Conservation (phyloP, 768 basidiomycete genomes). For the Russula earlei region DNA sequence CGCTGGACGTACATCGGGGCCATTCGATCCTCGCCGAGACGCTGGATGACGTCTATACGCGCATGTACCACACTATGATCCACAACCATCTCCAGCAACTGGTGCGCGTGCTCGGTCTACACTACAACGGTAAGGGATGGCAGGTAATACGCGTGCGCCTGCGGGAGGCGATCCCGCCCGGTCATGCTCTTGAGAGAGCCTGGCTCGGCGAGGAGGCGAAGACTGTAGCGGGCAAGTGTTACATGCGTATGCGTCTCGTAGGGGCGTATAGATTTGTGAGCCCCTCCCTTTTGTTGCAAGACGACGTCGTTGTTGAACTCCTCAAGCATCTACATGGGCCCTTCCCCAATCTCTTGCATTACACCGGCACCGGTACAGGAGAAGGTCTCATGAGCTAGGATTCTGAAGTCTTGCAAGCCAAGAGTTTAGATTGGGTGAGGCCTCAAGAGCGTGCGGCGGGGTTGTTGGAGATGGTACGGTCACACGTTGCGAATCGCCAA, state of each 20-base stretch:
- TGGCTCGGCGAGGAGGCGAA: conserved; percentile 42
- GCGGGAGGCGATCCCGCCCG: conserved; percentile 34
- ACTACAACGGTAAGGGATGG: conserved; percentile 49
- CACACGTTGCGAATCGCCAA: too few species aligned
- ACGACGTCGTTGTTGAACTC: neutral
- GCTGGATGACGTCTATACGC: conserved; percentile 45
- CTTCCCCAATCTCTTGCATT: conserved; percentile 48
- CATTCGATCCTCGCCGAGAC: conserved; percentile 36
- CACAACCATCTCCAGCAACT: conserved; percentile 54
- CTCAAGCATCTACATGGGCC: conserved; percentile 43
- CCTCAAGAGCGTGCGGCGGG: too few species aligned
- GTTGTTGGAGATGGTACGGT: too few species aligned
- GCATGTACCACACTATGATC: conserved; percentile 49
- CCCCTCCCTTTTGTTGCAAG: neutral
- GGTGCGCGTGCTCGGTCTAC: conserved; percentile 46
- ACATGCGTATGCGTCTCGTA: conserved; percentile 48
- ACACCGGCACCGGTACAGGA: conserved; percentile 30
- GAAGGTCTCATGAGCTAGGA: neutral
- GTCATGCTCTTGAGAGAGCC: conserved; percentile 38
- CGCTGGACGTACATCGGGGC: conserved; percentile 36
- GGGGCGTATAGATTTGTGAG: conserved; percentile 48
- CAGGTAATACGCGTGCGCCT: conserved; percentile 39
- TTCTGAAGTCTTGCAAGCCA: neutral
- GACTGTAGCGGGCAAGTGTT: conserved; percentile 46
- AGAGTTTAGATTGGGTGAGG: too few species aligned